Percentiles rank a stretch among this genome's conserved stretches.
Evolutionary conservation across 78 protist species (phyloP).

Genomic region (Trichosphaerium sp.): DNA sequence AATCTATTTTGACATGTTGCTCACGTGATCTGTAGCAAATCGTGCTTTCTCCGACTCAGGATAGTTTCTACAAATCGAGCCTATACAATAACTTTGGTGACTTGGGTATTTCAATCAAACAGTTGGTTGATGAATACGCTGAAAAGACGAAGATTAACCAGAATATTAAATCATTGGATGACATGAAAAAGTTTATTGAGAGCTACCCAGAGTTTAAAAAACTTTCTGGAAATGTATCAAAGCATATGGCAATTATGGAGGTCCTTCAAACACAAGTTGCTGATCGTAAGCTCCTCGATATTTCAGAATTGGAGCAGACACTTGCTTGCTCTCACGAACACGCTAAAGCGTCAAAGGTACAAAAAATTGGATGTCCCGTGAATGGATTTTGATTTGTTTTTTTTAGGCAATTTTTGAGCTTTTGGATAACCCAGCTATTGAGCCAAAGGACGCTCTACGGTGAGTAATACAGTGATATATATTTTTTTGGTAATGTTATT

Average conservation of each 20-base stretch:
- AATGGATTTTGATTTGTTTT: not conserved
- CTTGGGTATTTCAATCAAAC: conserved; percentile 67
- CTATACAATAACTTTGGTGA: conserved; percentile 86
- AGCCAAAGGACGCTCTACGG: not conserved
- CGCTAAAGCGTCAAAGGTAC: not conserved
- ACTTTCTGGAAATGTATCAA: conserved; percentile 60
- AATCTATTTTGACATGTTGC: not conserved
- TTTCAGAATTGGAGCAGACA: conserved; percentile 82
- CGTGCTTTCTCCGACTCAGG: conserved; percentile 54
- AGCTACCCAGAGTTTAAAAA: conserved; percentile 82
- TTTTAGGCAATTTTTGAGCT: not conserved
- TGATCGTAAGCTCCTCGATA: conserved; percentile 26
- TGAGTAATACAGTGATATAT: not conserved
- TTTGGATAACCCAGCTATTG: not conserved
- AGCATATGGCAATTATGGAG: conserved; percentile 69
- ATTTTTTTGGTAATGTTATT: not conserved
- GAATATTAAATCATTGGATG: conserved; percentile 74
- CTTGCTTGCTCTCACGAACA: conserved; percentile 63
- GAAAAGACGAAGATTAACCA: conserved; percentile 22
- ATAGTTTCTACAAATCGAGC: conserved; percentile 61
- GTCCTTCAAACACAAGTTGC: conserved; percentile 34
- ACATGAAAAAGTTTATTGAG: conserved; percentile 80
- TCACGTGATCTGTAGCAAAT: conserved; percentile 30
- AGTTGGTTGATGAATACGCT: conserved; percentile 65
- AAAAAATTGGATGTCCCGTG: no score